A percentile compares a stretch with the other conserved stretches of the same genome.
Evolutionary conservation across 352 stramenopile genomes (phyloP).

Genomic region (Thalassiosira mediterranea): DNA sequence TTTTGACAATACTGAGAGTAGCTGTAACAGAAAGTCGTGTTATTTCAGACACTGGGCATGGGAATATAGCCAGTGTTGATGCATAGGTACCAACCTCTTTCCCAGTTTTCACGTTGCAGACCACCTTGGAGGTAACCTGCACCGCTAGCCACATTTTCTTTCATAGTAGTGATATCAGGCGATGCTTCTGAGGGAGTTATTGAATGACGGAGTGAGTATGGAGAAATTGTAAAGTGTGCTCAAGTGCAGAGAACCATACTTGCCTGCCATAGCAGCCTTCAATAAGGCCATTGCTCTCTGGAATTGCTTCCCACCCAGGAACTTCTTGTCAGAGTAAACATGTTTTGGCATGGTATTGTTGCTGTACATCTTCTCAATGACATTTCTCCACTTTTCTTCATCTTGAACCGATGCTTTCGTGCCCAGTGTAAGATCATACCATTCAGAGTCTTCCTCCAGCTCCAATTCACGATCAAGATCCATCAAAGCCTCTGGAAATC

Average conservation of each 20-base stretch:
- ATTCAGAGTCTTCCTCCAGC: slow-evolving; percentile 75
- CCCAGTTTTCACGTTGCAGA: slow-evolving; percentile 75
- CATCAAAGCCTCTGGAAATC: slow-evolving; percentile 59
- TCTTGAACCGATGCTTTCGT: slow-evolving; percentile 29
- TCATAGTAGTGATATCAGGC: slow-evolving; percentile 61
- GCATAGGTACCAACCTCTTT: slow-evolving; percentile 44
- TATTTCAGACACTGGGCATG: too few relatives aligned
- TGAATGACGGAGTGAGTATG: background rate
- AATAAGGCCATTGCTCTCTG: slow-evolving; percentile 70
- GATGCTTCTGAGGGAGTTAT: slow-evolving; percentile 45
- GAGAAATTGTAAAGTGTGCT: background rate
- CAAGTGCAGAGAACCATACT: background rate
- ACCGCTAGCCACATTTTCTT: slow-evolving; percentile 61
- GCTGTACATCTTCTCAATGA: slow-evolving; percentile 49
- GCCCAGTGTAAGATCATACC: slow-evolving; percentile 42
- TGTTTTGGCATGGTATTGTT: slow-evolving; percentile 53
- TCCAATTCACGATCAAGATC: slow-evolving; percentile 72
- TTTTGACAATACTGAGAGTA: slow-evolving; percentile 35
- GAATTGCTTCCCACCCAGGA: slow-evolving; percentile 77
- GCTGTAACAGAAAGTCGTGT: slow-evolving; percentile 8
- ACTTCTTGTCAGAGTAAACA: slow-evolving; percentile 60
- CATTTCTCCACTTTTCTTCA: slow-evolving; percentile 65
- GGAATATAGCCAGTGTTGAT: too few relatives aligned
- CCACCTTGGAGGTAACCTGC: slow-evolving; percentile 66
- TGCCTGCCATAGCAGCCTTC: slow-evolving; percentile 60